A percentile compares a stretch with the other conserved stretches of the same genome.
These are phyloP conservation scores for Tolypocladium pustulatum DNA, from an alignment of 2,329 filamentous ascomycete genomes.

Conservation along the genomic window DNA sequence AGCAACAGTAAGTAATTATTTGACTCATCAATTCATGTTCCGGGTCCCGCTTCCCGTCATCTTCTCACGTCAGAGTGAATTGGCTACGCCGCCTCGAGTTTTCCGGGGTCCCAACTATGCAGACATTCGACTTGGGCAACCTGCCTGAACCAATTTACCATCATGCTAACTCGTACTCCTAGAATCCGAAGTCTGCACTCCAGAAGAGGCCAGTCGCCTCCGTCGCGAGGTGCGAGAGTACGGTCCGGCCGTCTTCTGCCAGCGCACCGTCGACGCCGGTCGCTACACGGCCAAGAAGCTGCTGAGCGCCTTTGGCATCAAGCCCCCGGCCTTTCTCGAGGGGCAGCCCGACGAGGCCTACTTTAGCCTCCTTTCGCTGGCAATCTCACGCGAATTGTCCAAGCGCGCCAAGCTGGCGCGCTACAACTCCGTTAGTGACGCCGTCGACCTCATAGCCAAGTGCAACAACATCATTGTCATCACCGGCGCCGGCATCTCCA, in stretches of 20 bases:
- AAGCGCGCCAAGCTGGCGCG: slow-evolving; percentile 69
- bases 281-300: slow-evolving; percentile 71
- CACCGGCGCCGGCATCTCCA: slow-evolving; percentile 93
- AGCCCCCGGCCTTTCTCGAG: slow-evolving; percentile 63
- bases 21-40: background rate
- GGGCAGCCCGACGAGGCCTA: slow-evolving; percentile 58
- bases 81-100: background rate
- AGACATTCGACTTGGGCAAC: background rate
- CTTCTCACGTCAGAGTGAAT: slow-evolving; percentile 2
- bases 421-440: slow-evolving; percentile 84
- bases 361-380: slow-evolving; percentile 63
- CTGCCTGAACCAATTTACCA: background rate
- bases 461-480: slow-evolving; percentile 83
- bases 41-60: background rate
- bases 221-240: slow-evolving; percentile 62
- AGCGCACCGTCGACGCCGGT: slow-evolving; percentile 57
- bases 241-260: slow-evolving; percentile 69
- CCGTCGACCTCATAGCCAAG: slow-evolving; percentile 62
- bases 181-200: slow-evolving; percentile 47
- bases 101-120: background rate
- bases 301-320: slow-evolving; percentile 75
- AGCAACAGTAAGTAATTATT: slow-evolving; percentile 32
- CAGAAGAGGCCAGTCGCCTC: slow-evolving; percentile 58
- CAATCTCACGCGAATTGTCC: slow-evolving; percentile 68
- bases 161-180: background rate